These are phyloP conservation scores for Fusarium falciforme DNA, from an alignment of 2,329 filamentous ascomycete genomes.

Conservation along the genomic window DNA sequence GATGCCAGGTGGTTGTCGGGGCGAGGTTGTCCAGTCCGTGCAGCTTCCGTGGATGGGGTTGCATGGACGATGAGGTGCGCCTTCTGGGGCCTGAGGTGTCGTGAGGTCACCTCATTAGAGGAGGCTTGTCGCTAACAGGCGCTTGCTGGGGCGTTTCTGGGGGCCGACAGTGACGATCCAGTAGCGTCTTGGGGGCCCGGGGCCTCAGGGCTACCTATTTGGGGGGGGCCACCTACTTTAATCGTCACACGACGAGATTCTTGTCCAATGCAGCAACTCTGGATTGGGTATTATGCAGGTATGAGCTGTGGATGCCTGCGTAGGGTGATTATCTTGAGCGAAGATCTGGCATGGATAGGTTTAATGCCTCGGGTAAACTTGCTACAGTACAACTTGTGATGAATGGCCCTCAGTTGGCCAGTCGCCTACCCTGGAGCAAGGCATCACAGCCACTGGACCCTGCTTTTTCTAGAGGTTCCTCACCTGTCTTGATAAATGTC, in stretches of 20 bases:
- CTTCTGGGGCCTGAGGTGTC: conserved; percentile 4
- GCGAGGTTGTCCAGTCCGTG: conserved; percentile 12
- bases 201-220: background rate
- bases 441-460: background rate
- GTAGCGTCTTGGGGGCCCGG: background rate
- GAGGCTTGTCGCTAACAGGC: background rate
- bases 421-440: background rate
- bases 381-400: background rate
- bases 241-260: background rate
- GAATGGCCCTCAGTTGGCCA: background rate
- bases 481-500: background rate
- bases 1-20: conserved; percentile 13
- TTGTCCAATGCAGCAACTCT: background rate
- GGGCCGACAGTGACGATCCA: background rate
- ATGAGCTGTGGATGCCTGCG: background rate
- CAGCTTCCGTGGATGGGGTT: conserved; percentile 6
- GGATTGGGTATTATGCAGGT: background rate
- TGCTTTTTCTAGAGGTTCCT: background rate
- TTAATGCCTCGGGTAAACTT: background rate
- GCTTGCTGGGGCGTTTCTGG: background rate
- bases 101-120: conserved; percentile 9
- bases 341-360: background rate
- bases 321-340: background rate
- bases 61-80: conserved; percentile 1
- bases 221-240: background rate